Conservation (phyloP, 306 rosid species). For the Gastrolobium villosum region DNA sequence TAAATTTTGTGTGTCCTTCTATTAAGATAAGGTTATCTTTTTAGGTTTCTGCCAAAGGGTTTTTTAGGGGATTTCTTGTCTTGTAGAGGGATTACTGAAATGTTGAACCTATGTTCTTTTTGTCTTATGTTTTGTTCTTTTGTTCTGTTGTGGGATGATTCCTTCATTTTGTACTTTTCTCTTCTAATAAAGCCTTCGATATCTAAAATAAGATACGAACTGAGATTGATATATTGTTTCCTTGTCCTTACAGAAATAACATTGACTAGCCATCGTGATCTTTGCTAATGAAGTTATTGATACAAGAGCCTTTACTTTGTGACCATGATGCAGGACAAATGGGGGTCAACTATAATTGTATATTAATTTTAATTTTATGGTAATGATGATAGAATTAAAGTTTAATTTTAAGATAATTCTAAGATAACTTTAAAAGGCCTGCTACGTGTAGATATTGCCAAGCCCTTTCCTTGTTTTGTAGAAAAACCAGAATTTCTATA, state of each 20-base stretch:
- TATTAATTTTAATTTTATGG: slow-evolving; percentile 15
- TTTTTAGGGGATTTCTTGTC: not conserved
- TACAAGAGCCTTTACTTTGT: not conserved
- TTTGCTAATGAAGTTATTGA: not conserved
- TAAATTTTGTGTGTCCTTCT: not conserved
- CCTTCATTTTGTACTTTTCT: slow-evolving; percentile 2
- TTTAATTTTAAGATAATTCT: not conserved
- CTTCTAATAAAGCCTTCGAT: not conserved
- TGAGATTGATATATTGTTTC: not conserved
- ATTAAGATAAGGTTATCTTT: not conserved
- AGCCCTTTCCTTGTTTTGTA: not conserved
- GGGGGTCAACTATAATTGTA: not conserved
- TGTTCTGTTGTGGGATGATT: slow-evolving; percentile 20
- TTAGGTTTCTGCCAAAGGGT: not conserved
- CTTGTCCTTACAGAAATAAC: not conserved
- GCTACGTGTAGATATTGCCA: not conserved
- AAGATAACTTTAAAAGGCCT: not conserved
- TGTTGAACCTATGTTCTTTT: slow-evolving; percentile 2
- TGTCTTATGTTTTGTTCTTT: not conserved
- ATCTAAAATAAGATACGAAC: slow-evolving; percentile 10
- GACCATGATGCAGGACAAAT: not conserved
- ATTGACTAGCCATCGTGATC: too few species aligned
- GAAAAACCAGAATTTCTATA: not conserved
- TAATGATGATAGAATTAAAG: not conserved
- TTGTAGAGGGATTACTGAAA: not conserved